Evolutionary conservation across 345 rosid species (phyloP).

Genomic region (Mangifera indica): DNA sequence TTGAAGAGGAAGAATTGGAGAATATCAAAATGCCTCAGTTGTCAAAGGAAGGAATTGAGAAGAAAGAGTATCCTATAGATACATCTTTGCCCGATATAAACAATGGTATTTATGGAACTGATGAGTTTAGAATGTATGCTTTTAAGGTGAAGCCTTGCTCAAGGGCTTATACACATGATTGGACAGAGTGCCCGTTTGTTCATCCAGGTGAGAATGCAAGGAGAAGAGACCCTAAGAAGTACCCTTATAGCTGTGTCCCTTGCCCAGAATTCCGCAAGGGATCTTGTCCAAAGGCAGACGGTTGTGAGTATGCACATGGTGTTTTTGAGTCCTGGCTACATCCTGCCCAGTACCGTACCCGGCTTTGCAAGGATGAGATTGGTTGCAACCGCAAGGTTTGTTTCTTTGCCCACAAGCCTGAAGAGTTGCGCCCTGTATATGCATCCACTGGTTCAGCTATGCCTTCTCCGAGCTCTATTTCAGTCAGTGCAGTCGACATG

Average conservation of each 20-base stretch:
- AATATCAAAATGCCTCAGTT: slow-evolving; percentile 35
- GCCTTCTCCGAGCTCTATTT: slow-evolving; percentile 77
- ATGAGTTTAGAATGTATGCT: slow-evolving; percentile 89
- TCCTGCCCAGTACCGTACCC: slow-evolving; percentile 88
- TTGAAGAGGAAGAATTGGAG: slow-evolving; percentile 45
- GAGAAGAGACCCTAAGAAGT: slow-evolving; percentile 94
- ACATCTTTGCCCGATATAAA: slow-evolving; percentile 82
- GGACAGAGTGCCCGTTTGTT: slow-evolving; percentile 98
- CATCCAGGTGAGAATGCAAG: slow-evolving; percentile 99
- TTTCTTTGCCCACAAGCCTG: slow-evolving; percentile 89
- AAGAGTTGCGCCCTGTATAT: slow-evolving; percentile 86
- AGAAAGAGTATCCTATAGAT: slow-evolving; percentile 85
- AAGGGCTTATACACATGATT: slow-evolving; percentile 95
- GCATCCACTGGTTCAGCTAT: slow-evolving; percentile 95
- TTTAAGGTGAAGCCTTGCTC: slow-evolving; percentile 98
- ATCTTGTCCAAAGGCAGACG: slow-evolving; percentile 79
- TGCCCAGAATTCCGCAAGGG: slow-evolving; percentile 99
- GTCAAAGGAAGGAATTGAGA: slow-evolving; percentile 55
- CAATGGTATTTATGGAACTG: slow-evolving; percentile 75
- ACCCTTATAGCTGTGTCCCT: slow-evolving; percentile 90
- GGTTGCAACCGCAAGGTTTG: slow-evolving; percentile 90
- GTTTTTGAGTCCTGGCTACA: slow-evolving; percentile 99
- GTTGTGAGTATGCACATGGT: slow-evolving; percentile 94
- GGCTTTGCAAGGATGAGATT: slow-evolving; percentile 95
- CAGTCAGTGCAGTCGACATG: slow-evolving; percentile 60